phyloP scores from a whole-genome alignment of 495 filamentous ascomycete genomes.

The Gamarada debralockiae region DNA sequence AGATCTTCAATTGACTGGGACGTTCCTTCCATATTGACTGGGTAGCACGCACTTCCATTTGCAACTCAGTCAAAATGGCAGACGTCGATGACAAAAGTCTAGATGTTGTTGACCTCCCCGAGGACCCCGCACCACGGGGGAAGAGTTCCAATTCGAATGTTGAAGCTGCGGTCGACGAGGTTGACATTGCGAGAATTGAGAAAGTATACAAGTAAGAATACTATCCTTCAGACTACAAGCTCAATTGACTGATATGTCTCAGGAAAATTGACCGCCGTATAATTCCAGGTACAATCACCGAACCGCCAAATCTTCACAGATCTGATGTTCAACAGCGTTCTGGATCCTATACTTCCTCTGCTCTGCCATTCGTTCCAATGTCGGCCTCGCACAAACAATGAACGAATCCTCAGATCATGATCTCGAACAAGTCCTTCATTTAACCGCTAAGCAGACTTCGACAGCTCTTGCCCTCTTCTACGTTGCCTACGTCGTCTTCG shows the following conservation, averaged over 20 bases:
- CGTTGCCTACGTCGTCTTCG: conserved; percentile 85
- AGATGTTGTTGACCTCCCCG: background rate
- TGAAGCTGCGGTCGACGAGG: conserved; percentile 28
- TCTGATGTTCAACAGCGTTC: conserved; percentile 52
- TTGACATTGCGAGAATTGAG: conserved; percentile 53
- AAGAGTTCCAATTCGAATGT: conserved; percentile 10
- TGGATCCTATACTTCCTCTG: conserved; percentile 93
- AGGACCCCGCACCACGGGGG: background rate
- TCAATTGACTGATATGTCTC: background rate
- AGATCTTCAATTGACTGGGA: background rate
- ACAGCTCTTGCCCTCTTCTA: conserved; percentile 85
- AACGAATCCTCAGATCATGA: conserved; percentile 65
- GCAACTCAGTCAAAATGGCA: background rate
- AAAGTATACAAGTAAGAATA: conserved; percentile 54
- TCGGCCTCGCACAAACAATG: conserved; percentile 90
- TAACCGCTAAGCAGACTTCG: conserved; percentile 72
- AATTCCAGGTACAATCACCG: conserved; percentile 50
- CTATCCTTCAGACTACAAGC: background rate
- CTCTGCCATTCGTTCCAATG: conserved; percentile 87
- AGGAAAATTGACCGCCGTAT: conserved; percentile 81
- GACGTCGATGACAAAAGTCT: background rate
- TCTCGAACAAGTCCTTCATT: conserved; percentile 58
- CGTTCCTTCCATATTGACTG: background rate
- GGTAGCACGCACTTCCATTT: background rate
- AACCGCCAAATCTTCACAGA: background rate